Conservation (phyloP, 257 asterid species). For the Craterostigma plantagineum region DNA sequence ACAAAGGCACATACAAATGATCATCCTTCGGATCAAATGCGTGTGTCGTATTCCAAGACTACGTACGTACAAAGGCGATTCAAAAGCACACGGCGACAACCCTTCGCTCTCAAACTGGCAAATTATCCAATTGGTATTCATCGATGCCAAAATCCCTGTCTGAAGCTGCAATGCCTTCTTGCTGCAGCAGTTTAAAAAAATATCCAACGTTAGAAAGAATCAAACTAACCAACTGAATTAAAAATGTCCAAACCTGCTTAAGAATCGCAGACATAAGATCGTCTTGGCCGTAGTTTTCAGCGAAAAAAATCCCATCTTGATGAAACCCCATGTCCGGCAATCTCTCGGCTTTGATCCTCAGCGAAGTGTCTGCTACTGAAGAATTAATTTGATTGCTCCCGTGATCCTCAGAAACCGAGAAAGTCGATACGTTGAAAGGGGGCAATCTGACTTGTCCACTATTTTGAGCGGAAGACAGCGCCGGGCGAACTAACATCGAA, state of each 20-base stretch:
- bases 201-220: neutral
- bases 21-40: too few species aligned
- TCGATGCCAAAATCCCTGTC: constrained; percentile 61
- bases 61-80: too few species aligned
- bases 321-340: constrained; percentile 23
- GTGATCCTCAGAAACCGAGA: constrained; percentile 14
- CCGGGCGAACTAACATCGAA: constrained; percentile 21
- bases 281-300: constrained; percentile 49
- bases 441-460: constrained; percentile 7
- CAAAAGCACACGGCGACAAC: too few species aligned
- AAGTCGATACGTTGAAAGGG: constrained; percentile 14
- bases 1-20: too few species aligned
- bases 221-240: too few species aligned
- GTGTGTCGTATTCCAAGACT: too few species aligned
- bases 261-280: constrained; percentile 60
- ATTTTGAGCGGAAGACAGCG: constrained; percentile 23
- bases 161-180: constrained; percentile 35
- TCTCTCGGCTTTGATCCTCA: constrained; percentile 34
- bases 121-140: constrained; percentile 47
- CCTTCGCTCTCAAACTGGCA: constrained; percentile 27
- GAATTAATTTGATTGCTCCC: constrained; percentile 13
- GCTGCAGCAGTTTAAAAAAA: constrained; percentile 17
- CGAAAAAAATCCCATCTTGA: constrained; percentile 21
- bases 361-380: constrained; percentile 17
- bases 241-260: too few species aligned